These are phyloP conservation scores for Trifolium repens DNA, from an alignment of 306 rosid genomes.

Conservation along the genomic window DNA sequence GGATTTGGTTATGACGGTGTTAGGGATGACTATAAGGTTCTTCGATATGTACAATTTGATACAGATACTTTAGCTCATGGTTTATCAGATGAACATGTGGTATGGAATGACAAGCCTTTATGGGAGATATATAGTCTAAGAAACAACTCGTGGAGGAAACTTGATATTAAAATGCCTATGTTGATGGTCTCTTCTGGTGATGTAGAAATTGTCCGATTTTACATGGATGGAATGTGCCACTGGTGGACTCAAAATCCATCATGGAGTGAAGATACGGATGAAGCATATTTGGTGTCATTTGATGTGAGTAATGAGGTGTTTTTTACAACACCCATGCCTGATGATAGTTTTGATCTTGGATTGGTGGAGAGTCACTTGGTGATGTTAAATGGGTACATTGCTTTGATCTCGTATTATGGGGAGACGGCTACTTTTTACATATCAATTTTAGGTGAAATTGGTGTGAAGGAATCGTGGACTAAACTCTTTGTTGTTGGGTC, in stretches of 20 bases:
- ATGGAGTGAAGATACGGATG: neutral
- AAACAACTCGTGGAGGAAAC: neutral
- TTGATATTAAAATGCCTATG: neutral
- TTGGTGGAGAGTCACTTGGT: neutral
- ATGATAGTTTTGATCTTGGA: neutral
- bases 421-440: neutral
- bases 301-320: neutral
- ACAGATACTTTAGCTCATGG: neutral
- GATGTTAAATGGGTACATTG: neutral
- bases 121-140: neutral
- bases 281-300: neutral
- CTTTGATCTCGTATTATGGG: neutral
- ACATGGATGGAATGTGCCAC: conserved; percentile 2
- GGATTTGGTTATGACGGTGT: neutral
- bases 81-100: neutral
- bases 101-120: neutral
- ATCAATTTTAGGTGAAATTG: neutral
- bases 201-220: neutral
- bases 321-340: neutral
- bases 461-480: conserved; percentile 1
- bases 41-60: neutral
- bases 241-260: neutral
- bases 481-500: neutral
- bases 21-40: neutral
- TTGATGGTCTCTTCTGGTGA: neutral